Conservation (phyloP, 1,284 basidiomycete genomes). For the Ustilago vetiveriae region DNA sequence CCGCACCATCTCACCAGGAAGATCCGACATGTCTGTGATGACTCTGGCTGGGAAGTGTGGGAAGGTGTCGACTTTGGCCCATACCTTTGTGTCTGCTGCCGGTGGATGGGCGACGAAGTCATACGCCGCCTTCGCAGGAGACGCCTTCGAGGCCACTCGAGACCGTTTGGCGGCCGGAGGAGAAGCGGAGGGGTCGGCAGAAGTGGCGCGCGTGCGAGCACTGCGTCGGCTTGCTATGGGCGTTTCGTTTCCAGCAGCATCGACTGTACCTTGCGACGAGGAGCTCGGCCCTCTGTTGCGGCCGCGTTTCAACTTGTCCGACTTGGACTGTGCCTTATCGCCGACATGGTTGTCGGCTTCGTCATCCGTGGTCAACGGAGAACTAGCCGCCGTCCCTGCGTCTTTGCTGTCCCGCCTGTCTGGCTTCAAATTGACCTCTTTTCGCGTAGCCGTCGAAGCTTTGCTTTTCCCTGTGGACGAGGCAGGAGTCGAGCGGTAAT, state of each 20-base stretch:
- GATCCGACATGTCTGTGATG: conserved; percentile 6
- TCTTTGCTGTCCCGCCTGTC: conserved; percentile 6
- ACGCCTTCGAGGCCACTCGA: neutral
- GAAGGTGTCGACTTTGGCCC: conserved; percentile 40
- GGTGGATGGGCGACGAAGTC: conserved; percentile 1
- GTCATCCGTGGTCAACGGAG: conserved; percentile 39
- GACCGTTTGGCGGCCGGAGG: conserved; percentile 7
- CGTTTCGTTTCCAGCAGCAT: neutral
- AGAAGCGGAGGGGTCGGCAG: conserved; percentile 10
- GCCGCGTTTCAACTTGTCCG: conserved; percentile 11
- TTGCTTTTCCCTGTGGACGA: conserved; percentile 3
- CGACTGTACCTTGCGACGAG: neutral
- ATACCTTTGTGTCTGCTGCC: conserved; percentile 28
- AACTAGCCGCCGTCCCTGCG: conserved; percentile 15
- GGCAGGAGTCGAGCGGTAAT: neutral
- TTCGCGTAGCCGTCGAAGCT: conserved; percentile 5
- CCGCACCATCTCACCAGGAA: conserved; percentile 1
- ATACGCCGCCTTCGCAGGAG: neutral
- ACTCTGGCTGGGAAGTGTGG: conserved; percentile 30
- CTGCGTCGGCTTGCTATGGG: conserved; percentile 18
- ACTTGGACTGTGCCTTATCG: neutral
- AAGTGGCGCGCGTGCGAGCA: conserved; percentile 7
- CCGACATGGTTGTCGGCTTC: conserved; percentile 13
- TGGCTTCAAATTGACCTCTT: neutral
- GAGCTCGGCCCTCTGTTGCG: conserved; percentile 11